Evolutionary conservation across 345 rosid species (phyloP), one percentile per base, ranked within the genome.

Genomic region (Crucihimalaya himalaica): DNA sequence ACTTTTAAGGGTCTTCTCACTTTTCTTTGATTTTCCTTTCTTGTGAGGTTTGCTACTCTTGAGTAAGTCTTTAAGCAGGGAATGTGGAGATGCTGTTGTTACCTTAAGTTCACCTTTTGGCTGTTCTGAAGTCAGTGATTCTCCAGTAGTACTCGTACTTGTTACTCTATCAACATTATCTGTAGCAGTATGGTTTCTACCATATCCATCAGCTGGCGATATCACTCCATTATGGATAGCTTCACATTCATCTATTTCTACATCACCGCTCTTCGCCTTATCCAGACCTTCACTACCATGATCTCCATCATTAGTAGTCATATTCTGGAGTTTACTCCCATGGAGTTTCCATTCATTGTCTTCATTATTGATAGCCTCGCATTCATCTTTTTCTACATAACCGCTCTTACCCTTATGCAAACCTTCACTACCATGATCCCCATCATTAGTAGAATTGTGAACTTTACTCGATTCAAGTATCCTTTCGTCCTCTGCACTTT

Each of bases 161-260:
- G 34, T 13, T 28, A 54, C 66, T 43, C 23, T 48, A 16, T n/a
- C 75, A 35, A 48, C 34, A 35, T 18, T 66, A 59, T 50, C 50
- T n/a, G 46, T 21, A 51, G 39, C 19, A 0, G 8, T 53, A 23
- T 63, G 64, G 23, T 46, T 71, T 63, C 8, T 72, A 50, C 52
- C 72, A 62, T 73, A 80, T 54, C 25, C 66, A 46, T 43, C 54
- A 2, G 28, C 71, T 75, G 35, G 39, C 23, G 66, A 78, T 34
- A 58, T 42, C 46, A 59, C 76, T 20, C 63, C 66, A 40, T 61
- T 31, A 28, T 16, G 7, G 48, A 18, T 27, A 23, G 52, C 70
- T n/a, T 50, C 54, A 9, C 35, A 31, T 42, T 66, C 60, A 70
- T 21, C 43, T 12, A 47, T 47, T n/a, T 37, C 70, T 20, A 34